phyloP scores from a whole-genome alignment of 495 filamentous ascomycete species.

The Aspergillus campestris region DNA sequence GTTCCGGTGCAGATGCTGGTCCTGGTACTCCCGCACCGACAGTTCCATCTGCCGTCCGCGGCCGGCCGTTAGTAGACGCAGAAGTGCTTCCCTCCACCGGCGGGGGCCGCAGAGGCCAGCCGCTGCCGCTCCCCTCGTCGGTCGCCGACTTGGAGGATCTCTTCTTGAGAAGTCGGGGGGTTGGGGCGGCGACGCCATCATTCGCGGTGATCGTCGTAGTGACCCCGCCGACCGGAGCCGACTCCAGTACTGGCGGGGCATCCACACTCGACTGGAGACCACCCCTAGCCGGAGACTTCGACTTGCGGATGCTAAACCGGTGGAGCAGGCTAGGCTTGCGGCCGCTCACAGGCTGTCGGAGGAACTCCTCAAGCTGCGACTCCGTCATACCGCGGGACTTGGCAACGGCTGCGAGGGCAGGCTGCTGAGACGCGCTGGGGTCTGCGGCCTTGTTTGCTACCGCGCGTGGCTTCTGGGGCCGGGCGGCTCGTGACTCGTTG shows the following conservation, averaged over 20 bases:
- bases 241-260: conserved; percentile 5
- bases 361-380: conserved; percentile 30
- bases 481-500: conserved; percentile 20
- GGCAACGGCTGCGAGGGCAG: conserved; percentile 32
- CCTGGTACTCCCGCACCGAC: conserved; percentile 4
- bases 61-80: conserved; percentile 3
- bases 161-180: conserved; percentile 24
- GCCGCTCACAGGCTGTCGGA: conserved; percentile 26
- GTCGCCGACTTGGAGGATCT: conserved; percentile 14
- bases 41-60: conserved; percentile 10
- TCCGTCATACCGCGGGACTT: conserved; percentile 35
- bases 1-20: no score
- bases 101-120: conserved; percentile 24
- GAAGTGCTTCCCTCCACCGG: conserved; percentile 7
- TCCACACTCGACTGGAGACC: conserved; percentile 22
- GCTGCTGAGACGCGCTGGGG: conserved; percentile 14
- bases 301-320: conserved; percentile 32
- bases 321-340: conserved; percentile 33
- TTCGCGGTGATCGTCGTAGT: conserved; percentile 14
- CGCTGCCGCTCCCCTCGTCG: conserved; percentile 10
- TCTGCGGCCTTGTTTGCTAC: conserved; percentile 5
- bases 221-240: background rate
- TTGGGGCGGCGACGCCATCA: conserved; percentile 6
- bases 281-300: conserved; percentile 27
- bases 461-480: conserved; percentile 4